phyloP scores from a whole-genome alignment of 2,329 filamentous ascomycete species.

The Aphanocladium album region DNA sequence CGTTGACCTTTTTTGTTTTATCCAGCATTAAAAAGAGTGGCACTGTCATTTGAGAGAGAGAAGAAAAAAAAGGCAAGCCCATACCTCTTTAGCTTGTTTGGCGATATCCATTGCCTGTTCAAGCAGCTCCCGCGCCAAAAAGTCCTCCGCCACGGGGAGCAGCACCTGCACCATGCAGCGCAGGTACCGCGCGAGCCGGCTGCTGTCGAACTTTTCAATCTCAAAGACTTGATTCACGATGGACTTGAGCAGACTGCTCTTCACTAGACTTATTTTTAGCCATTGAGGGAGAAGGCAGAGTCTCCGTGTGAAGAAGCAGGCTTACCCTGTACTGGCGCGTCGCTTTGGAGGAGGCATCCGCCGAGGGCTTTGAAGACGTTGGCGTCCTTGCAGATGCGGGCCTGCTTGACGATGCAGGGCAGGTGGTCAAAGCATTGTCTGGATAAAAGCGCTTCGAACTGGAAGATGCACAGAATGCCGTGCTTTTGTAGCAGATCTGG shows the following conservation, averaged over 20 bases:
- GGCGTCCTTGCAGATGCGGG: slow-evolving; percentile 38
- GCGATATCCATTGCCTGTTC: slow-evolving; percentile 57
- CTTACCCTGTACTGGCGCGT: slow-evolving; percentile 47
- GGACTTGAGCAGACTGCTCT: slow-evolving; percentile 53
- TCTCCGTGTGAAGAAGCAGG: neutral
- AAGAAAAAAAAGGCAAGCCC: slow-evolving; percentile 12
- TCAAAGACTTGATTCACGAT: slow-evolving; percentile 66
- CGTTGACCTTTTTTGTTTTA: slow-evolving; percentile 27
- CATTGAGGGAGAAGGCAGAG: no score
- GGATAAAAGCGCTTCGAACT: slow-evolving; percentile 69
- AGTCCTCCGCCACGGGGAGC: slow-evolving; percentile 48
- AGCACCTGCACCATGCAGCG: slow-evolving; percentile 70
- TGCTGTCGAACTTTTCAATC: slow-evolving; percentile 49
- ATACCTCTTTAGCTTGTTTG: slow-evolving; percentile 43
- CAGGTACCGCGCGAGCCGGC: slow-evolving; percentile 68
- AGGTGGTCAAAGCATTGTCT: slow-evolving; percentile 66
- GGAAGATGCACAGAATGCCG: slow-evolving; percentile 64
- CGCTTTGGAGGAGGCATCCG: slow-evolving; percentile 55
- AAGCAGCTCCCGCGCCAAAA: slow-evolving; percentile 54
- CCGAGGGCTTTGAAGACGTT: slow-evolving; percentile 58
- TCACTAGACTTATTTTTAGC: slow-evolving; percentile 32
- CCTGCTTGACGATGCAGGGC: slow-evolving; percentile 51
- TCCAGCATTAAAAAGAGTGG: neutral
- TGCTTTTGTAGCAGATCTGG: slow-evolving; percentile 57
- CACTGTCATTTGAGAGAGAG: neutral